Evolutionary conservation across 225 moss, liverwort and hornwort species (phyloP), one percentile per base, ranked within the genome.

Genomic region (Sphagnum contortum): DNA sequence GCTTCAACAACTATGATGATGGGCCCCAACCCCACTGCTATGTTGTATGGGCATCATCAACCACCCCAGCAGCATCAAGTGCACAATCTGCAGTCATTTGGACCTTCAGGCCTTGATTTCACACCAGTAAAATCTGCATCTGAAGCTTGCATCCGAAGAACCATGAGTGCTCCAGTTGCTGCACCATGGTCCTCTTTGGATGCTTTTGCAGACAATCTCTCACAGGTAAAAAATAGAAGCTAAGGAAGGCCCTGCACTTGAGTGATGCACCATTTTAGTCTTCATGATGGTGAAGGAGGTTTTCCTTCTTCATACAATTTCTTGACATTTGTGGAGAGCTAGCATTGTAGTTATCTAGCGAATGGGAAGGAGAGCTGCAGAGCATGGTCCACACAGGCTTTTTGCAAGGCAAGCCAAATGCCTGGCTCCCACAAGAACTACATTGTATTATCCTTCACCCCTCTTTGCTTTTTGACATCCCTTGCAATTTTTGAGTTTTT

Each of bases 361-460:
- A 59, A 8, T 71, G 71, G 71, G 71, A 71, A 11, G 71, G 71
- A 12, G 71, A 71, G 65, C 71, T 71, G 44, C 65, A 71, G 45
- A 71, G 71, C 13, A 47, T 71, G 9, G 71, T 71, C 12, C 69
- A 69, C 13, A 65, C 65, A 65, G 64, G 71, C 49, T 71, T 64
- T 10, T 48, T 56, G 8, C 71, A 71, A 57, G 60, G 65, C 58
- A 14, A n/a, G 5, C 49, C 59, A 12, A 50, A 14, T 5, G 10
- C 64, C 12, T 52, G 65, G 7, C 45, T 60, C 6, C 53, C 71
- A 7, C 71, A 64, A 59, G 64, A 52, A 47, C 58, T 65, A 57
- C 65, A 60, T 48, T 57, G 71, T 71, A 65, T 3, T 45, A 59
- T 48, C 49, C 4, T 6, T 57, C 0, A 12, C 5, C 6, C 7